A percentile compares a stretch with the other conserved stretches of the same genome.
These are phyloP conservation scores for Dichomitus squalens DNA, from an alignment of 1,284 basidiomycete species.

Conservation along the genomic window DNA sequence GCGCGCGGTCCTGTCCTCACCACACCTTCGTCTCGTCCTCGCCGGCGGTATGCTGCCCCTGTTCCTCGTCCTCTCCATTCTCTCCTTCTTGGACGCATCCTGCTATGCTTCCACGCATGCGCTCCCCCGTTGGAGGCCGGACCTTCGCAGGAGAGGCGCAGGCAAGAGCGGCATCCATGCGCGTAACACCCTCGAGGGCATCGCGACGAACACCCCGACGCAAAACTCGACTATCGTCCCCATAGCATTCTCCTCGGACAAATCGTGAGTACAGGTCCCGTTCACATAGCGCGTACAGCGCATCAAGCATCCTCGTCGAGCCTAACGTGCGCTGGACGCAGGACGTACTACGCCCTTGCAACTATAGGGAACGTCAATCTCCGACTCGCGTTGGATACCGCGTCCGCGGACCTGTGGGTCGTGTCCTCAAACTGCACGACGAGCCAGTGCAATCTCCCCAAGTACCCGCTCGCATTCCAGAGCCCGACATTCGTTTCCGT, in stretches of 20 bases:
- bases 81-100: conserved; percentile 25
- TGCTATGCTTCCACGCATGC: conserved; percentile 4
- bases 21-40: background rate
- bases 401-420: conserved; percentile 76
- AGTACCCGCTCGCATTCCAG: conserved; percentile 65
- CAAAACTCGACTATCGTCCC: conserved; percentile 32
- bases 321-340: conserved; percentile 30
- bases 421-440: conserved; percentile 64
- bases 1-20: background rate
- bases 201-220: conserved; percentile 23
- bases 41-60: conserved; percentile 23
- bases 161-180: conserved; percentile 6
- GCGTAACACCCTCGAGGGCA: conserved; percentile 28
- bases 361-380: conserved; percentile 62
- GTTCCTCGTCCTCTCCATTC: conserved; percentile 18
- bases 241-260: conserved; percentile 32
- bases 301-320: background rate
- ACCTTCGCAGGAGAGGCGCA: conserved; percentile 11
- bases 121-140: conserved; percentile 22
- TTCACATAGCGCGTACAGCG: background rate
- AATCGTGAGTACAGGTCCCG: conserved; percentile 29
- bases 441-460: conserved; percentile 56
- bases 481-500: conserved; percentile 66
- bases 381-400: conserved; percentile 74
- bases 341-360: conserved; percentile 68